These are phyloP conservation scores for Tetradesmus obliquus DNA, from an alignment of 139 green algal species.

Conservation along the genomic window DNA sequence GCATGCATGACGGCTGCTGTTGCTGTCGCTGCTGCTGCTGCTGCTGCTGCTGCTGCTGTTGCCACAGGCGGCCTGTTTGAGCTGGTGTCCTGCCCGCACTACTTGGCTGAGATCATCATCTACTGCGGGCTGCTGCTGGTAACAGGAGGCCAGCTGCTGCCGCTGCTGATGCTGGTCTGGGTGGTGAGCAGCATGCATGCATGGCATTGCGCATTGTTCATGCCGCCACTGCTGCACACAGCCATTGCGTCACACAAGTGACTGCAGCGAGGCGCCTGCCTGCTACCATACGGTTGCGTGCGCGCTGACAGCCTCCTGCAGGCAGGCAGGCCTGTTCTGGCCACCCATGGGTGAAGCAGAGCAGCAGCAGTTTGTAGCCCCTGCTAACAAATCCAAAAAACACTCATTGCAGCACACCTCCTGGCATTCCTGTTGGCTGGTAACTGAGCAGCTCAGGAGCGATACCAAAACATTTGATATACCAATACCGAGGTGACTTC, in stretches of 20 bases:
- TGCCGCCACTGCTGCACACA: background rate
- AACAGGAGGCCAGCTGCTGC: background rate
- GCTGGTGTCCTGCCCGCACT: slow-evolving; percentile 86
- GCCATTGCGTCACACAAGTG: background rate
- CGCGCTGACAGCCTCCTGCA: background rate
- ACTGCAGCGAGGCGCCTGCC: background rate
- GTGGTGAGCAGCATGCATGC: slow-evolving; percentile 53
- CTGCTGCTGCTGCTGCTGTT: background rate
- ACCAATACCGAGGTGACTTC: too few relatives aligned
- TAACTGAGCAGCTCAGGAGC: too few relatives aligned
- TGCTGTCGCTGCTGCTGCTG: background rate
- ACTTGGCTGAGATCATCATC: slow-evolving; percentile 86
- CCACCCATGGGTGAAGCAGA: slow-evolving; percentile 2
- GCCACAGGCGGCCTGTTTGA: slow-evolving; percentile 74
- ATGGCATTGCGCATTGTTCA: too few relatives aligned
- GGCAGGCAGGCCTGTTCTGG: background rate
- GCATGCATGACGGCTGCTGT: background rate
- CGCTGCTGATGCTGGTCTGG: slow-evolving; percentile 60
- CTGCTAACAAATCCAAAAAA: background rate
- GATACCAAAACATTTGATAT: too few relatives aligned
- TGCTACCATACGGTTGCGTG: background rate
- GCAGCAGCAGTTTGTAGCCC: background rate
- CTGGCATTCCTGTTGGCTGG: too few relatives aligned
- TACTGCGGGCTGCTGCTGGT: slow-evolving; percentile 73
- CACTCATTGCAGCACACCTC: too few relatives aligned